Percentiles rank a stretch among this genome's conserved stretches.
phyloP scores from a whole-genome alignment of 768 basidiomycete species.

The Kwoniella heveanensis region DNA sequence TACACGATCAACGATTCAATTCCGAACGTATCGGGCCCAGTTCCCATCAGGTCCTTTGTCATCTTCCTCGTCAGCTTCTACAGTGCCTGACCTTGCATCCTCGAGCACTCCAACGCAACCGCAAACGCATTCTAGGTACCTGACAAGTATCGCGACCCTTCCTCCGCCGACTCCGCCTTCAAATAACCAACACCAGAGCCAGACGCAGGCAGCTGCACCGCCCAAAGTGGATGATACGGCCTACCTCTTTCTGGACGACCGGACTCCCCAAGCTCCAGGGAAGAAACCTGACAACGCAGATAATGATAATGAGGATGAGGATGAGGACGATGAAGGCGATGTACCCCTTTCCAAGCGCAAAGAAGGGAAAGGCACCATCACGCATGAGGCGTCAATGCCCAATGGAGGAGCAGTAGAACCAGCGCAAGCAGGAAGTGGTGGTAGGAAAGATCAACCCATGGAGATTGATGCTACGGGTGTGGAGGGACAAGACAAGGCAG shows the following conservation, averaged over 20 bases:
- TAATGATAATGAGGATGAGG: background rate
- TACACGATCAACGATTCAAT: conserved; percentile 32
- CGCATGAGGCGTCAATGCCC: background rate
- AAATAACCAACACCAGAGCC: background rate
- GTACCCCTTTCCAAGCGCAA: background rate
- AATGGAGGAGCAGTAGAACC: background rate
- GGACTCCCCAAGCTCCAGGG: background rate
- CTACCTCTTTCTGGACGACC: conserved; percentile 43
- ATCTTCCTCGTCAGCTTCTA: conserved; percentile 11
- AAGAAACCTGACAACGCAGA: background rate
- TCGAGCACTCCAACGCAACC: no score
- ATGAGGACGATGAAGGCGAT: background rate
- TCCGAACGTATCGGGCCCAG: conserved; percentile 39
- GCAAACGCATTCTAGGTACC: conserved; percentile 4
- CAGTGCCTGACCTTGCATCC: no score
- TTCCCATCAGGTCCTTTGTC: conserved; percentile 9
- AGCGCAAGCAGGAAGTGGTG: background rate
- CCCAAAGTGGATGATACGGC: conserved; percentile 34
- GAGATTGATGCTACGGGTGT: background rate
- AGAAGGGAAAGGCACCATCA: conserved; percentile 1
- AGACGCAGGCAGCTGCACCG: background rate
- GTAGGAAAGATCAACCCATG: conserved; percentile 2
- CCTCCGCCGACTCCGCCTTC: conserved; percentile 23
- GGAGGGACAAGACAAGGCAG: conserved; percentile 3
- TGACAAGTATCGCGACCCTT: conserved; percentile 33